A percentile compares a stretch with the other conserved stretches of the same genome.
These are phyloP conservation scores for Leptographium flavum DNA, from an alignment of 2,329 filamentous ascomycete genomes.

Conservation along the genomic window DNA sequence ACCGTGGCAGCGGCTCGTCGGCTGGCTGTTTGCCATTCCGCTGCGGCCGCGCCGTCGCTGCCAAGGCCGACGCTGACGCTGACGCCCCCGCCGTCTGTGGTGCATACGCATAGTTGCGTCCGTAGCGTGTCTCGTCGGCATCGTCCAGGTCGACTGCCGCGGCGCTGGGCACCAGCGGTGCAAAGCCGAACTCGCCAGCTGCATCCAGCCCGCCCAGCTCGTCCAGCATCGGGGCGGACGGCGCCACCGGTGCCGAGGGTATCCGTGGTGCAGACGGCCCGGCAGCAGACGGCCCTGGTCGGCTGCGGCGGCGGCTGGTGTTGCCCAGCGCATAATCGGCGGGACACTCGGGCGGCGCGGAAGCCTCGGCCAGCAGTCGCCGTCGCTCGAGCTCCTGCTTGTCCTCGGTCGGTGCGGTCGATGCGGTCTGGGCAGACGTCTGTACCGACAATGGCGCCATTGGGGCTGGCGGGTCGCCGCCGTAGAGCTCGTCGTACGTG, in stretches of 20 bases:
- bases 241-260: constrained; percentile 17
- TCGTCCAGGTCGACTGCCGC: not conserved
- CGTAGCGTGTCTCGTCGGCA: constrained; percentile 12
- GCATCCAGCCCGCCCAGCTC: too few species aligned
- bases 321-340: constrained; percentile 30
- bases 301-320: constrained; percentile 12
- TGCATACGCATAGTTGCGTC: constrained; percentile 13
- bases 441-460: not conserved
- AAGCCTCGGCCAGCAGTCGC: constrained; percentile 48
- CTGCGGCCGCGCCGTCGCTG: not conserved
- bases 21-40: not conserved
- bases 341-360: constrained; percentile 45
- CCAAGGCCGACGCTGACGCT: not conserved
- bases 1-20: constrained; percentile 16
- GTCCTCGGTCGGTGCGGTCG: constrained; percentile 47
- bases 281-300: constrained; percentile 4
- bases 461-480: not conserved
- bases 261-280: too few species aligned
- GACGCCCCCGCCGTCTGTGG: not conserved
- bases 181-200: too few species aligned
- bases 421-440: not conserved
- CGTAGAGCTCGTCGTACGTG: not conserved
- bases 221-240: constrained; percentile 36
- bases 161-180: not conserved
- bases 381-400: constrained; percentile 64